Evolutionary conservation across 2,329 filamentous ascomycete species (phyloP).

Genomic region (Penicillium sp.): DNA sequence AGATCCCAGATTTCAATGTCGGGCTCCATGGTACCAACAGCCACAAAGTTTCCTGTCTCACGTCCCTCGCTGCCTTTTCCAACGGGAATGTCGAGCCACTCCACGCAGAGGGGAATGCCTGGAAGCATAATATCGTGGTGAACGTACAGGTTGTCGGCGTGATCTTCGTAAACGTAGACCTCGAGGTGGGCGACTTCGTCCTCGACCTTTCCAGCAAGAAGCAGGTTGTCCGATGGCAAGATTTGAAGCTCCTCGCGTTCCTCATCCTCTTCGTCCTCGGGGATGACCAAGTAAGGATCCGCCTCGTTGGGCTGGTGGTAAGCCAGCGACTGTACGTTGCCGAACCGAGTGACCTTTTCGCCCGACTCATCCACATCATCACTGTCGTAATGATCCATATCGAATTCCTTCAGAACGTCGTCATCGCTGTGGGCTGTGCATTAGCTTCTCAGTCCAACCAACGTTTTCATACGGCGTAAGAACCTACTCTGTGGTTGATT

Average conservation of each 20-base stretch:
- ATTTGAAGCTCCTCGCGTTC: conserved; percentile 93
- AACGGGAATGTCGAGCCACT: conserved; percentile 93
- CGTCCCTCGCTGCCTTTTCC: conserved; percentile 62
- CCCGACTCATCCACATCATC: conserved; percentile 62
- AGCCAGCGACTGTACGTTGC: conserved; percentile 85
- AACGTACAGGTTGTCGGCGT: conserved; percentile 92
- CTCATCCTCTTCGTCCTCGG: conserved; percentile 73
- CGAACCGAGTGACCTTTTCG: conserved; percentile 83
- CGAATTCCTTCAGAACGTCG: conserved; percentile 90
- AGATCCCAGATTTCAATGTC: conserved; percentile 99
- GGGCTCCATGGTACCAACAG: conserved; percentile 93
- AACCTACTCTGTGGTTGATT: conserved; percentile 17
- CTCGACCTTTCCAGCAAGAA: conserved; percentile 88
- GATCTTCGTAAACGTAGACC: conserved; percentile 95
- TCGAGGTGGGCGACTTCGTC: conserved; percentile 96
- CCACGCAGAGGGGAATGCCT: conserved; percentile 87
- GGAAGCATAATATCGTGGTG: conserved; percentile 99
- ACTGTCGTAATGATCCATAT: conserved; percentile 92
- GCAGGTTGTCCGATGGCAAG: conserved; percentile 82
- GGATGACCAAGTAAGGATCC: conserved; percentile 91
- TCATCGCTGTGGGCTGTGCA: conserved; percentile 48
- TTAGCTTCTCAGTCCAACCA: conserved; percentile 6
- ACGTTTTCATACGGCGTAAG: neutral
- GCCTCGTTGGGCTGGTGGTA: conserved; percentile 94
- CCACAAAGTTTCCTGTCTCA: conserved; percentile 79